A percentile compares a stretch with the other conserved stretches of the same genome.
Conservation (phyloP, 2,329 filamentous ascomycete genomes). For the Emmonsiellopsis sp. region DNA sequence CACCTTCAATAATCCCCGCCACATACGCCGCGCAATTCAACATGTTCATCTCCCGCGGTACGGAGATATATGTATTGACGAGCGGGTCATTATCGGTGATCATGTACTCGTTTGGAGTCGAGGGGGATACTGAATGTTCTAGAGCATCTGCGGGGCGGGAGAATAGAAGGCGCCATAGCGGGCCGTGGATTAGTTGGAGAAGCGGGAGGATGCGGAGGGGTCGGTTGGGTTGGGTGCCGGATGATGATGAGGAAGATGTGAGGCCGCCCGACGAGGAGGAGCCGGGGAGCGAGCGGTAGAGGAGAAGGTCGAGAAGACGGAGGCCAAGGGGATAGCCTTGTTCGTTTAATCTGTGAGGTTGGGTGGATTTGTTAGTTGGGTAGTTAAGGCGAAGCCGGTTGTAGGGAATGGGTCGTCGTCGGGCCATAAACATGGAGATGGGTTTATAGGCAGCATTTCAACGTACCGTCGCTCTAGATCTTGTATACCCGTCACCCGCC, state of each 20-base stretch:
- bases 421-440: neutral
- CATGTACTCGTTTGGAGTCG: slow-evolving; percentile 94
- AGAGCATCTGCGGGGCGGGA: slow-evolving; percentile 82
- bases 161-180: slow-evolving; percentile 88
- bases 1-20: slow-evolving; percentile 88
- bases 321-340: slow-evolving; percentile 92
- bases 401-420: neutral
- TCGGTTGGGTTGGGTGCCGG: slow-evolving; percentile 53
- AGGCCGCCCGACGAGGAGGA: slow-evolving; percentile 77
- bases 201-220: slow-evolving; percentile 84
- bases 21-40: slow-evolving; percentile 95
- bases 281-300: slow-evolving; percentile 72
- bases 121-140: slow-evolving; percentile 73
- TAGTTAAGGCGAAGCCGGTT: neutral
- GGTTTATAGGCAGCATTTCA: neutral
- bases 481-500: slow-evolving; percentile 80
- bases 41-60: slow-evolving; percentile 92
- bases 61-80: slow-evolving; percentile 86
- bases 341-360: slow-evolving; percentile 79
- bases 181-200: slow-evolving; percentile 89
- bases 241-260: slow-evolving; percentile 66
- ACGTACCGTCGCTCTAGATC: slow-evolving; percentile 81
- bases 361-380: slow-evolving; percentile 1
- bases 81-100: slow-evolving; percentile 96
- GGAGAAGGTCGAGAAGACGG: slow-evolving; percentile 87